A percentile compares a stretch with the other conserved stretches of the same genome.
These are phyloP conservation scores for Tricholoma saponaceum DNA, from an alignment of 768 basidiomycete species.

Conservation along the genomic window DNA sequence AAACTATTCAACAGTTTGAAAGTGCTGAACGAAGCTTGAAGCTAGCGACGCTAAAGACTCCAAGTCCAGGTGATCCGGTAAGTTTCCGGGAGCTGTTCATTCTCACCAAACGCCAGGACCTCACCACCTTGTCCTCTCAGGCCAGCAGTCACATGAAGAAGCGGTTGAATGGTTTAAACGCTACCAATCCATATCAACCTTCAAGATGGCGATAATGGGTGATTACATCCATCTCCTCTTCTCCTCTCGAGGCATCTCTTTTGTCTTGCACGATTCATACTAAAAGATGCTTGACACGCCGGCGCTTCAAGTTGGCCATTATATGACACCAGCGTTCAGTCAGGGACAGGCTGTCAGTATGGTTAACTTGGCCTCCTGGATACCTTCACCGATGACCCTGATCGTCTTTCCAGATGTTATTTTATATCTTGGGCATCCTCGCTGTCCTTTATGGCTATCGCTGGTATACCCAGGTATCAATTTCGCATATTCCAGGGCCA, in stretches of 20 bases:
- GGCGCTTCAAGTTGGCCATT: background rate
- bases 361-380: background rate
- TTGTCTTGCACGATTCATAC: background rate
- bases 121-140: constrained; percentile 10
- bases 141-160: constrained; percentile 24
- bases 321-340: background rate
- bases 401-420: background rate
- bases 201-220: background rate
- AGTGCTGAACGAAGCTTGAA: too few relatives aligned
- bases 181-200: constrained; percentile 6
- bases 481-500: constrained; percentile 46
- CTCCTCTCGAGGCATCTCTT: background rate
- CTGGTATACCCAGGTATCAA: constrained; percentile 33
- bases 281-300: background rate
- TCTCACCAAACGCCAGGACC: background rate
- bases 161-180: constrained; percentile 23
- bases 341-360: background rate
- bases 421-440: constrained; percentile 11
- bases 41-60: background rate
- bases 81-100: constrained; percentile 1
- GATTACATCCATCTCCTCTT: constrained; percentile 2
- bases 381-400: background rate
- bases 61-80: background rate
- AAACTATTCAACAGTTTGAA: constrained; percentile 4
- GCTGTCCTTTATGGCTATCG: constrained; percentile 29